Percentiles rank a stretch among this genome's conserved stretches.
Evolutionary conservation across 805 yeast genomes (phyloP).

Genomic region (Sugiyamaella boreocaroliniensis): DNA sequence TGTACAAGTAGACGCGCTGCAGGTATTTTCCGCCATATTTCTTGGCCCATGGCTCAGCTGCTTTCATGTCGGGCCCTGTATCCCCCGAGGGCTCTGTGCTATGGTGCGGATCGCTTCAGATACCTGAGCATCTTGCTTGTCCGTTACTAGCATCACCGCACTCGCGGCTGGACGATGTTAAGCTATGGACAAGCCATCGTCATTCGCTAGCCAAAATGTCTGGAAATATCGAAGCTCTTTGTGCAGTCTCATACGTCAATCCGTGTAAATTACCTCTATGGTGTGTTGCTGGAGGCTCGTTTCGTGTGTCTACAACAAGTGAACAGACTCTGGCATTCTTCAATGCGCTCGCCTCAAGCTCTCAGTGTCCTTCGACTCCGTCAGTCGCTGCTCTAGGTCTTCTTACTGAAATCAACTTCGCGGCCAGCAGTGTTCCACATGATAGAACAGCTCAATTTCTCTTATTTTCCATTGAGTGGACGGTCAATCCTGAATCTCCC

Average conservation of each 20-base stretch:
- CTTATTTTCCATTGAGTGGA: conserved; percentile 2
- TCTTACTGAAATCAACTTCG: not conserved
- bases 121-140: not conserved
- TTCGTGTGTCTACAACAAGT: conserved; percentile 8
- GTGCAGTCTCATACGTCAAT: conserved; percentile 9
- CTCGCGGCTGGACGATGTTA: conserved; percentile 5
- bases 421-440: not conserved
- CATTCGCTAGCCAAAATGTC: conserved; percentile 2
- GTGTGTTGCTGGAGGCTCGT: conserved; percentile 11
- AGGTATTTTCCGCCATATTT: not conserved
- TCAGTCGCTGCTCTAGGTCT: not conserved
- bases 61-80: not conserved
- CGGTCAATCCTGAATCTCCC: not conserved
- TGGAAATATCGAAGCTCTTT: not conserved
- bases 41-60: not conserved
- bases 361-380: not conserved
- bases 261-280: conserved; percentile 13
- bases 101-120: not conserved
- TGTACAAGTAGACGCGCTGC: not conserved
- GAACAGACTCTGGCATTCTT: conserved; percentile 9
- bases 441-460: conserved; percentile 1
- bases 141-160: not conserved
- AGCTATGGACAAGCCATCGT: conserved; percentile 9
- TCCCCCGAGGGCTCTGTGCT: not conserved
- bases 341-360: conserved; percentile 4